Evolutionary conservation across 2,329 filamentous ascomycete species (phyloP), one percentile per base, ranked within the genome.

Genomic region (Cercospora sp.): DNA sequence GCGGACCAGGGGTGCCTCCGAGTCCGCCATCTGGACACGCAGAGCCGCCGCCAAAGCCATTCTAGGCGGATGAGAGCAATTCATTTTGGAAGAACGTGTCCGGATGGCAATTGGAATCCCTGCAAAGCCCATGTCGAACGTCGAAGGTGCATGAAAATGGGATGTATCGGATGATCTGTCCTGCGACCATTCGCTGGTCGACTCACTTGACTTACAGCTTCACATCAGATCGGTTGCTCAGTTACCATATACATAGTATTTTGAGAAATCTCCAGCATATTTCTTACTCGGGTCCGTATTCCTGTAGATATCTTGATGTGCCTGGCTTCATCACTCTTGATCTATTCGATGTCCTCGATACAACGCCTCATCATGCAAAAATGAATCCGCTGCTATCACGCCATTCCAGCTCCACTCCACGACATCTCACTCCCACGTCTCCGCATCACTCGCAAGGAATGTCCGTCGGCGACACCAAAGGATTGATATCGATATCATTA

Each of bases 401-500:
- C n/a, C n/a, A n/a, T n/a, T n/a, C n/a, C n/a, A n/a, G n/a, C n/a
- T n/a, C n/a, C n/a, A n/a, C n/a, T n/a, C n/a, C n/a, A n/a, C n/a
- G n/a, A n/a, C n/a, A n/a, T n/a, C n/a, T n/a, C n/a, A n/a, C n/a
- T n/a, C n/a, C 23, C 33, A 16, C 33, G 13, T 16, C 5, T 3
- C 12, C 2, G 16, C 12, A 23, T 36, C 12, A 63, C 42, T 57
- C 60, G 57, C 68, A 70, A 2, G 63, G 30, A 42, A 68, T 67
- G n/a, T 66, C 28, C 45, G 66, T 70, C 31, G 68, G 68, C 12
- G 20, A 51, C 4, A 20, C 12, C n/a, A 12, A 10, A n/a, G 68
- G 68, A 23, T 59, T 12, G 45, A 70, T 55, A 18, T 57, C 13
- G 28, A 62, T 61, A 61, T 68, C 68, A 62, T 70, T 64, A 48